Evolutionary conservation across 106 monocot genomes (phyloP).

Genomic region (Iris macrosiphon): DNA sequence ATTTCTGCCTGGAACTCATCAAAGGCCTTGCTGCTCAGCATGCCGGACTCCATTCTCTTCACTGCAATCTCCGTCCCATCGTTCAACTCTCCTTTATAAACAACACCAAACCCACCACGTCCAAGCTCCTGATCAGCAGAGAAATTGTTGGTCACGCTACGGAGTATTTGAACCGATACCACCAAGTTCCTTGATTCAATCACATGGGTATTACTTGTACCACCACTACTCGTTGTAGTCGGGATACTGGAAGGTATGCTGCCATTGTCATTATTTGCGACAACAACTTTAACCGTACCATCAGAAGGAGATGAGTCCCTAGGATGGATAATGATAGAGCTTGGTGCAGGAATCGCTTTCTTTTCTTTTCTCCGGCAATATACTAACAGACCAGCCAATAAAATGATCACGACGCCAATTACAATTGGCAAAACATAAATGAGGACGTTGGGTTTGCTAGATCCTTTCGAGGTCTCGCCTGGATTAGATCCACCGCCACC

Average conservation of each 20-base stretch:
- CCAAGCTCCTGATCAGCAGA: constrained; percentile 56
- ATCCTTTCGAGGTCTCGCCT: neutral
- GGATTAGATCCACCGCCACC: neutral
- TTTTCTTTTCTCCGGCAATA: constrained; percentile 13
- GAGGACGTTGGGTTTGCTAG: neutral
- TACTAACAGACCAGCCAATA: constrained; percentile 8
- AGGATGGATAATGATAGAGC: constrained; percentile 54
- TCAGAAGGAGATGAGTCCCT: constrained; percentile 38
- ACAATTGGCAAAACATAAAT: constrained; percentile 2
- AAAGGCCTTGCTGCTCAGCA: constrained; percentile 35
- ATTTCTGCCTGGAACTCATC: constrained; percentile 78
- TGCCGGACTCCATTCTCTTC: constrained; percentile 55
- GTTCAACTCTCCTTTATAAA: constrained; percentile 61
- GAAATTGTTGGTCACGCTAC: constrained; percentile 42
- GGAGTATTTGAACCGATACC: constrained; percentile 44
- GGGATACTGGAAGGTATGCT: constrained; percentile 15
- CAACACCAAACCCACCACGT: constrained; percentile 64
- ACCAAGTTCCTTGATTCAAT: constrained; percentile 38
- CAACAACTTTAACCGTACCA: constrained; percentile 32
- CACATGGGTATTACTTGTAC: constrained; percentile 20
- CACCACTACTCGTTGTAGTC: constrained; percentile 6
- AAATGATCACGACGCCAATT: constrained; percentile 9
- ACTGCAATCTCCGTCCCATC: constrained; percentile 70
- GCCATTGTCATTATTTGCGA: constrained; percentile 19
- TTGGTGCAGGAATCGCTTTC: neutral